A percentile compares a stretch with the other conserved stretches of the same genome.
Evolutionary conservation across 2,329 filamentous ascomycete genomes (phyloP).

Genomic region (Botrytis pseudocinerea): DNA sequence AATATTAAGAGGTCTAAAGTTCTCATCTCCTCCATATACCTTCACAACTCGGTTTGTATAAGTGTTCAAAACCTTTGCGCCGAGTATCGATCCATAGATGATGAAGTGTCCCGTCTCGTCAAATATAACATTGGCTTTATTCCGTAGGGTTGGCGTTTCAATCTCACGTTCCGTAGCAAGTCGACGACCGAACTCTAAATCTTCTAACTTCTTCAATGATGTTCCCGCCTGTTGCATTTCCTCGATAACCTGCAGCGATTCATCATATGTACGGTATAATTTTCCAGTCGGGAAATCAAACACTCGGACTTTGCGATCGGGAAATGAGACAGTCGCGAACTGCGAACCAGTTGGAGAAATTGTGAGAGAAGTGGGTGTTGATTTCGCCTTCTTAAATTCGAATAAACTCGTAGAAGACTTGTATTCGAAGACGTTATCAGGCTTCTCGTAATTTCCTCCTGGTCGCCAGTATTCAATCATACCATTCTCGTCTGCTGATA

Average conservation of each 20-base stretch:
- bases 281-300: slow-evolving; percentile 92
- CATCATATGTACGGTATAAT: slow-evolving; percentile 89
- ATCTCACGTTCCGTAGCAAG: slow-evolving; percentile 85
- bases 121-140: slow-evolving; percentile 84
- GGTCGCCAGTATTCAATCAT: slow-evolving; percentile 98
- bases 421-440: slow-evolving; percentile 84
- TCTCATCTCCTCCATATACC: slow-evolving; percentile 87
- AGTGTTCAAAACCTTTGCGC: slow-evolving; percentile 94
- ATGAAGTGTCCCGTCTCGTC: slow-evolving; percentile 97
- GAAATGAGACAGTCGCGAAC: slow-evolving; percentile 87
- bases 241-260: slow-evolving; percentile 83
- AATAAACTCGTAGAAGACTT: slow-evolving; percentile 95
- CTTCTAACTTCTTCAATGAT: slow-evolving; percentile 75
- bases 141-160: slow-evolving; percentile 65
- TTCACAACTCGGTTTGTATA: slow-evolving; percentile 91
- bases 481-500: slow-evolving; percentile 84
- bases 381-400: slow-evolving; percentile 95
- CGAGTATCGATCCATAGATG: slow-evolving; percentile 87
- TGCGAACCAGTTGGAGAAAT: slow-evolving; percentile 84
- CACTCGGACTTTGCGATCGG: slow-evolving; percentile 87
- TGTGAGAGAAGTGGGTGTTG: slow-evolving; percentile 75
- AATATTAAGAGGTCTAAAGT: slow-evolving; percentile 79
- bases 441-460: slow-evolving; percentile 79
- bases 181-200: slow-evolving; percentile 87
- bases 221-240: slow-evolving; percentile 97